Percentiles rank a stretch among this genome's conserved stretches.
Conservation (phyloP, 768 basidiomycete species). For the Floccularia luteovirens region DNA sequence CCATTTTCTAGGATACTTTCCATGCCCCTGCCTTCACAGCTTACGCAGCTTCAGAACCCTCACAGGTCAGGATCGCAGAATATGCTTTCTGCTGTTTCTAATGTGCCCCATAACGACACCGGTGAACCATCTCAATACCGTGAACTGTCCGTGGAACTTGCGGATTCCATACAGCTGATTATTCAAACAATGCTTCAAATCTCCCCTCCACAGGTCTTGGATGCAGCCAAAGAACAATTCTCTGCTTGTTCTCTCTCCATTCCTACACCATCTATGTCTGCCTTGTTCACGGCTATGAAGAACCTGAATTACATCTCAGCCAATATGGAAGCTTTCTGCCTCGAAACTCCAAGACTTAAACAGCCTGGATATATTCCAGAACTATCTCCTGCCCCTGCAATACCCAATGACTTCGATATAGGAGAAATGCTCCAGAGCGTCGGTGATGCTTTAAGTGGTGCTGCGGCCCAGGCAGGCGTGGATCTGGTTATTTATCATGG, state of each 20-base stretch:
- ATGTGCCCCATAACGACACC: constrained; percentile 8
- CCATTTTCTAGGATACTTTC: constrained; percentile 74
- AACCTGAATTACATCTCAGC: constrained; percentile 90
- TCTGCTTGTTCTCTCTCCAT: constrained; percentile 84
- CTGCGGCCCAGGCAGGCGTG: constrained; percentile 76
- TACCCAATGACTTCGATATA: constrained; percentile 77
- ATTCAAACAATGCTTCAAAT: constrained; percentile 90
- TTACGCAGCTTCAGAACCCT: constrained; percentile 72
- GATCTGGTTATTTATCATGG: constrained; percentile 90
- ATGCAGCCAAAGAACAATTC: constrained; percentile 91
- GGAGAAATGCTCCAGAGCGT: constrained; percentile 87
- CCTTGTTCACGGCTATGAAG: constrained; percentile 88
- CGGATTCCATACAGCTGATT: constrained; percentile 85
- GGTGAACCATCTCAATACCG: constrained; percentile 39
- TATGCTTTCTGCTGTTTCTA: constrained; percentile 11
- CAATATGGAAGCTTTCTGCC: constrained; percentile 58
- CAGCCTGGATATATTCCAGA: background rate
- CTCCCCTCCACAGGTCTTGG: constrained; percentile 83
- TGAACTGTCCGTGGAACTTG: constrained; percentile 79
- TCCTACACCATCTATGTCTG: constrained; percentile 82
- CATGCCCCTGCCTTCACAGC: constrained; percentile 71
- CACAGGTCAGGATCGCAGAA: constrained; percentile 22
- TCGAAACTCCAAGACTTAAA: constrained; percentile 12
- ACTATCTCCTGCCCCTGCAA: background rate
- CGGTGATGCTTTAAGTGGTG: constrained; percentile 81